Evolutionary conservation across 2,329 filamentous ascomycete genomes (phyloP).

Genomic region (Chaetomium strumarium): DNA sequence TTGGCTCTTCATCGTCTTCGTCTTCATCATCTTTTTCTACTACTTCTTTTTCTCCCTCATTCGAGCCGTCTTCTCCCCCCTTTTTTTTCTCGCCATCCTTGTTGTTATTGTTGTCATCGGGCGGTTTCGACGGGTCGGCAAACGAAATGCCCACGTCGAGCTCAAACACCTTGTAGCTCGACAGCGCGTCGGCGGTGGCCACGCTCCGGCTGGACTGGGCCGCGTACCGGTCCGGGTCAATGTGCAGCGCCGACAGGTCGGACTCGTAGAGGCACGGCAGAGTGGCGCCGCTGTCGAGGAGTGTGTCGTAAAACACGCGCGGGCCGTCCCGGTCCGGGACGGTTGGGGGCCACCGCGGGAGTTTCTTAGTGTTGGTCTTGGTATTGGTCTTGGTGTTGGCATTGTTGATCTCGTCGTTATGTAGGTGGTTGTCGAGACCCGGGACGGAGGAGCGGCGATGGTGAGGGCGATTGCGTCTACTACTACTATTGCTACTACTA

Average conservation of each 20-base stretch:
- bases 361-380: not conserved
- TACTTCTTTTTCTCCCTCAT: not conserved
- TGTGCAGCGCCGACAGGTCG: constrained; percentile 33
- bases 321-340: constrained; percentile 22
- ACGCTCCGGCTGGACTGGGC: constrained; percentile 29
- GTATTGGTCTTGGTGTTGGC: not conserved
- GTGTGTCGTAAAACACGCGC: constrained; percentile 29
- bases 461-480: not conserved
- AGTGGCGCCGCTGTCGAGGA: constrained; percentile 41
- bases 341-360: not conserved
- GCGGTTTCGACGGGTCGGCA: not conserved
- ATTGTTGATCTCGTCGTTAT: not conserved
- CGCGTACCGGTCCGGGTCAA: constrained; percentile 32
- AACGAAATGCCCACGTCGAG: constrained; percentile 9
- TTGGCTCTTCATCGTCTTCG: not conserved
- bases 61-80: not conserved
- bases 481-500: too few species aligned
- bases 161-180: constrained; percentile 22
- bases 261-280: constrained; percentile 33
- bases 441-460: not conserved
- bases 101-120: not conserved
- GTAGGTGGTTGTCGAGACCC: not conserved
- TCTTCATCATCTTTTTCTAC: not conserved
- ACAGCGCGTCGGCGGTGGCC: constrained; percentile 18
- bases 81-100: too few species aligned